These are phyloP conservation scores for Poa pratensis DNA, from an alignment of 176 grass and related monocot species.

Conservation along the genomic window DNA sequence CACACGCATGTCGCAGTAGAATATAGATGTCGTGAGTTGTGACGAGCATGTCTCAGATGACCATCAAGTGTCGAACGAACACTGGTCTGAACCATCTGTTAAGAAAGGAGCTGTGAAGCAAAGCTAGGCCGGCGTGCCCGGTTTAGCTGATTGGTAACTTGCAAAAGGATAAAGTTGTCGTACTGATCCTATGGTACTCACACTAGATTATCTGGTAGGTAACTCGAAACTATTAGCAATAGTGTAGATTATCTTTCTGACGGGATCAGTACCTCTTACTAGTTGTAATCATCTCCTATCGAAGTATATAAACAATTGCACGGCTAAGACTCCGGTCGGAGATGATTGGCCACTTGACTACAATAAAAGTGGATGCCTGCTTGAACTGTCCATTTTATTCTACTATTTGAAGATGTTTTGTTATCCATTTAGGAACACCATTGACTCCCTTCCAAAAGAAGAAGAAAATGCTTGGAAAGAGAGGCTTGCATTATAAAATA, in stretches of 20 bases:
- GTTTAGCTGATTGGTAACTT: not conserved
- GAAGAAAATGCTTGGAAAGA: not conserved
- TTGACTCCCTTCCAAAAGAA: conserved; percentile 24
- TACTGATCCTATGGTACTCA: no score
- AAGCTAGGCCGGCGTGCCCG: not conserved
- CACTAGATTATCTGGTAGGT: no score
- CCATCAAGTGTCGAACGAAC: conserved; percentile 28
- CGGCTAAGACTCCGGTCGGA: not conserved
- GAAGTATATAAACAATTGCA: not conserved
- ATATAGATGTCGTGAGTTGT: not conserved
- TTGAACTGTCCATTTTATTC: no score
- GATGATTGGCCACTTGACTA: conserved; percentile 16
- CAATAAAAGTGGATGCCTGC: not conserved
- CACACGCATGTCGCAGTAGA: conserved; percentile 19
- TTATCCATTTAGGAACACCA: conserved; percentile 10
- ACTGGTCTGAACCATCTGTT: not conserved
- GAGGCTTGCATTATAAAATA: not conserved
- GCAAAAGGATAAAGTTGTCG: no score
- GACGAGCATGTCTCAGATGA: conserved; percentile 35
- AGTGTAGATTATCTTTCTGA: not conserved
- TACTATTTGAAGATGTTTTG: no score
- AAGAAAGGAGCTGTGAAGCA: not conserved
- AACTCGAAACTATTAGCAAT: not conserved
- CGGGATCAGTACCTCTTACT: not conserved
- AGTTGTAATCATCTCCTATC: not conserved